These are phyloP conservation scores for Ascosphaera apis DNA, from an alignment of 2,329 filamentous ascomycete genomes.

Conservation along the genomic window DNA sequence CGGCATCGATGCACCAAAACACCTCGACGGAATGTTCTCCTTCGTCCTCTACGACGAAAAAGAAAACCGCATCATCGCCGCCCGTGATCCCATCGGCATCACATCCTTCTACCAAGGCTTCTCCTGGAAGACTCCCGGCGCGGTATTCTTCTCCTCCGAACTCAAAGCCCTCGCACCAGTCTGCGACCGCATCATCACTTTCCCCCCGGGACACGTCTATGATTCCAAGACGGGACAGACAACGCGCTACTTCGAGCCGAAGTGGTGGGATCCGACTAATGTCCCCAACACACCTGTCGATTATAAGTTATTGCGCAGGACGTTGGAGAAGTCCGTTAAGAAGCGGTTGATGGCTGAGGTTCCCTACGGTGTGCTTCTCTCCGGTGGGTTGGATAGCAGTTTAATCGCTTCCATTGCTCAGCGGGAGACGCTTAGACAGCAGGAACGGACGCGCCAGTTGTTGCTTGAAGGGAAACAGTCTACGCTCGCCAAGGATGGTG, in stretches of 20 bases:
- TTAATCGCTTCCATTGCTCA: constrained; percentile 89
- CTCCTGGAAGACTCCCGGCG: constrained; percentile 56
- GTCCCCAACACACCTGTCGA: constrained; percentile 64
- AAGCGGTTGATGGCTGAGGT: constrained; percentile 98
- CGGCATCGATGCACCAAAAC: constrained; percentile 74
- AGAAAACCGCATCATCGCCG: constrained; percentile 76
- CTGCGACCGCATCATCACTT: constrained; percentile 83
- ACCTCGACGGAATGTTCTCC: constrained; percentile 98
- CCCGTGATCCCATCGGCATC: constrained; percentile 88
- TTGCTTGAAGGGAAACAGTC: constrained; percentile 1
- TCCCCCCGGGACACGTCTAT: constrained; percentile 88
- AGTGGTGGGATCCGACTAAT: constrained; percentile 68
- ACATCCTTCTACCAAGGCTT: constrained; percentile 95
- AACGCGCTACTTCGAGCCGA: constrained; percentile 74
- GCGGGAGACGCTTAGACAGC: constrained; percentile 63
- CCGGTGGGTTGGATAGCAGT: constrained; percentile 86
- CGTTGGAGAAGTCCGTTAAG: constrained; percentile 72
- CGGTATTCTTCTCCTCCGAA: constrained; percentile 92
- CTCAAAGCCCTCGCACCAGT: constrained; percentile 81
- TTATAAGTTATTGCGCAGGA: constrained; percentile 56
- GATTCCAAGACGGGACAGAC: constrained; percentile 76
- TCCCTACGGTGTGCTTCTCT: constrained; percentile 86
- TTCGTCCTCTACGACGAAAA: constrained; percentile 96
- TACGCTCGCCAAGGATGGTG: constrained; percentile 26
- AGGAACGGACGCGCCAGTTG: constrained; percentile 15